Evolutionary conservation across 1,139 yeast species (phyloP), one percentile per base, ranked within the genome.

Genomic region (Tardiomyces depauwii): DNA sequence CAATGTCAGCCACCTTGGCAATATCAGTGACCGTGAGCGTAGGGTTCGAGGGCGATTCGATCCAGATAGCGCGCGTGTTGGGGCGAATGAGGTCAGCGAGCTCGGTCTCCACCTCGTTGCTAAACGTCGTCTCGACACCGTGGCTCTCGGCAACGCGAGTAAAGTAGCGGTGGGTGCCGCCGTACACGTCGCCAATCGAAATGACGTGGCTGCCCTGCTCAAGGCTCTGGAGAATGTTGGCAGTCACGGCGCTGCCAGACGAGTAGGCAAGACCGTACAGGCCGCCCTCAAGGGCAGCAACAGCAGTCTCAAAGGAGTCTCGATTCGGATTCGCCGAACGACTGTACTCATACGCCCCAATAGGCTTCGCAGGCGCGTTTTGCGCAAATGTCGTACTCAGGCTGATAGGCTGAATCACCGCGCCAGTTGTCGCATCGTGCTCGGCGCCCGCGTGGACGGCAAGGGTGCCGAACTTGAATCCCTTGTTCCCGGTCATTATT

Each of bases 131-230:
- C 48, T 71, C 74, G 46, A 85, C 84, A 47, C 91, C 91, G 61
- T 85, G 94, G 46, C 86, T 76, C 62, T 72, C 72, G 51, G 91
- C 95, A 45, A 86, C 95, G 65, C 82, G 76, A 62, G 95, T 82
- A 73, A 86, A 85, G 69, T 85, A 86, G 66, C 95, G 76, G 71
- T 86, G 93, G 51, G 95, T 86, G 60, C 96, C 95, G 53, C 95
- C 95, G 66, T 87, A 87, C 44, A 87, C 94, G 60, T 87, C 96
- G 56, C 87, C 91, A 58, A 86, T 80, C 45, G 91, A 80, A 46
- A 86, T 73, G 45, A 83, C 82, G 60, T 85, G 94, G 46, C 85
- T 73, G 47, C 82, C 82, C 54, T 77, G 74, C 42, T 87, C 82
- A 58, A 86, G 71, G 40, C 84, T 74, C 66, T 85, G 94, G 55